Conservation (phyloP, 2,329 filamentous ascomycete genomes). For the Aspergillus brunneoviolaceus region DNA sequence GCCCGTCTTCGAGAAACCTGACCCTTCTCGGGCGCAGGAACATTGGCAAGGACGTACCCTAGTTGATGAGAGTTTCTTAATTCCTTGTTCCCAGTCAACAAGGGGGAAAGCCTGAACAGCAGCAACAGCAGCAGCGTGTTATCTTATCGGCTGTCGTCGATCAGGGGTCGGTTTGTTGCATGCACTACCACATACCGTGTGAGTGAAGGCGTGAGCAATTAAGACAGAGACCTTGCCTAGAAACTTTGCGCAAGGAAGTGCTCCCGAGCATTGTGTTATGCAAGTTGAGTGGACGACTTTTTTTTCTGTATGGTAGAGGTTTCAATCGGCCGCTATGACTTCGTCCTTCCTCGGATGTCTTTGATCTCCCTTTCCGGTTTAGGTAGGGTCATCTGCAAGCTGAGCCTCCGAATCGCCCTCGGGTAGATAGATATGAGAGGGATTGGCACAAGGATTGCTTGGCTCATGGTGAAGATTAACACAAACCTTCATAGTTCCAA, state of each 20-base stretch:
- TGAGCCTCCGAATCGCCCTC: neutral
- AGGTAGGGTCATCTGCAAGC: neutral
- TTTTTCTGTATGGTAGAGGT: neutral
- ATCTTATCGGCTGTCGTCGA: neutral
- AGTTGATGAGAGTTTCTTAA: constrained; percentile 8
- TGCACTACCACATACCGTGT: neutral
- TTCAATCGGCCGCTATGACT: neutral
- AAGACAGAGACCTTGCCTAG: neutral
- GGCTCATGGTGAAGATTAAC: neutral
- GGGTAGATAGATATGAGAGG: neutral
- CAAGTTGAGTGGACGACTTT: neutral
- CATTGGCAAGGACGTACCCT: constrained; percentile 3
- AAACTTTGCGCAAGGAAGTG: neutral
- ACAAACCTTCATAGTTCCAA: neutral
- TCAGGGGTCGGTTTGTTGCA: neutral
- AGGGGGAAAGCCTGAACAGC: neutral
- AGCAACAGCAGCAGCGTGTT: neutral
- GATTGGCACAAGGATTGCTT: constrained; percentile 6
- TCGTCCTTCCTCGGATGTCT: neutral
- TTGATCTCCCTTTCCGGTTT: neutral
- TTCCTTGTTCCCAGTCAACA: constrained; percentile 2
- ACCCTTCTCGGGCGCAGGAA: constrained; percentile 5
- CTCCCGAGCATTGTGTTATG: neutral
- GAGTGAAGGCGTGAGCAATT: neutral
- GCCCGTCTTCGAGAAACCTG: neutral